Evolutionary conservation across 1,284 basidiomycete genomes (phyloP).

Genomic region (Leccinum insigne): DNA sequence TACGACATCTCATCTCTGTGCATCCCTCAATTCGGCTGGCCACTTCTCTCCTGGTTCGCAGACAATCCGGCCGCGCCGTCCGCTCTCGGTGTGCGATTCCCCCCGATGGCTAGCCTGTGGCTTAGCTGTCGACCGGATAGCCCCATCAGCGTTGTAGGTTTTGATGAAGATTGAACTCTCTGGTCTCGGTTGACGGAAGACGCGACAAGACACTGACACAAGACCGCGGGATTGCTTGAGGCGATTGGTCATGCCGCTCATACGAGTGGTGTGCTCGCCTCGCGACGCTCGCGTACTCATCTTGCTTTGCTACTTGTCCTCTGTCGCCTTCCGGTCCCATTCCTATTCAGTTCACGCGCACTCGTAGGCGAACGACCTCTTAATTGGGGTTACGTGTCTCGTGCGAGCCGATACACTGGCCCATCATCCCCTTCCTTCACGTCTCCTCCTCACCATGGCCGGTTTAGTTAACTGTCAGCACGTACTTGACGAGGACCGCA

Average conservation of each 20-base stretch:
- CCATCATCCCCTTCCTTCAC: slow-evolving; percentile 31
- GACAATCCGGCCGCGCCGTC: slow-evolving; percentile 47
- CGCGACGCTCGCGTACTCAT: slow-evolving; percentile 46
- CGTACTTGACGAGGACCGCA: slow-evolving; percentile 25
- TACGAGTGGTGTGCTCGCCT: slow-evolving; percentile 50
- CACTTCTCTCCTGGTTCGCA: slow-evolving; percentile 20
- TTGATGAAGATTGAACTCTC: slow-evolving; percentile 47
- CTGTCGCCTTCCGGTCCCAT: slow-evolving; percentile 42
- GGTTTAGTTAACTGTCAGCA: slow-evolving; percentile 25
- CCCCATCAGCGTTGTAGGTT: slow-evolving; percentile 32
- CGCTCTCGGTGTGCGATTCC: slow-evolving; percentile 3
- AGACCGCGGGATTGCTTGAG: slow-evolving; percentile 62
- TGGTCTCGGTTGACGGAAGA: slow-evolving; percentile 46
- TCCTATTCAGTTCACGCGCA: slow-evolving; percentile 53
- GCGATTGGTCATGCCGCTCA: slow-evolving; percentile 38
- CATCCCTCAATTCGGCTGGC: slow-evolving; percentile 24
- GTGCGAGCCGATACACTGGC: slow-evolving; percentile 72
- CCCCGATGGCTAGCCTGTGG: slow-evolving; percentile 22
- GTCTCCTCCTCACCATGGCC: slow-evolving; percentile 13
- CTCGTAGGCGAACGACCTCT: slow-evolving; percentile 72
- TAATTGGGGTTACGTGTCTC: slow-evolving; percentile 73
- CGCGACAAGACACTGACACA: slow-evolving; percentile 63
- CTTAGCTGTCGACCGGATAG: slow-evolving; percentile 12
- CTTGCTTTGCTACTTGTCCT: slow-evolving; percentile 45
- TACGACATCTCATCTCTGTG: slow-evolving; percentile 23